These are phyloP conservation scores for Solanum aculeatissimum DNA, from an alignment of 305 asterid species.

Conservation along the genomic window DNA sequence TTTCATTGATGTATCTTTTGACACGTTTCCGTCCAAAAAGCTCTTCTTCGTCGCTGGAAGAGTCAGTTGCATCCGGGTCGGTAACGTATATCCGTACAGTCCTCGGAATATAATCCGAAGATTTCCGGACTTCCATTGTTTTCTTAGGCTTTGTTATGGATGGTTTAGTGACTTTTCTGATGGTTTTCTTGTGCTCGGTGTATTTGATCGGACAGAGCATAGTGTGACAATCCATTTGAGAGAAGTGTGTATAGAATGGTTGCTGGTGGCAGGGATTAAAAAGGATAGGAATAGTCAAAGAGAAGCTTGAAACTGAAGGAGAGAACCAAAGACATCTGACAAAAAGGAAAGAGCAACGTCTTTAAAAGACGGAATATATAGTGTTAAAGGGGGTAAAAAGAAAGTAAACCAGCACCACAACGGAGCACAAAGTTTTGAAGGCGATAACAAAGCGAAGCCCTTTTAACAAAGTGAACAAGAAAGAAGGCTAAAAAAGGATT, in stretches of 20 bases:
- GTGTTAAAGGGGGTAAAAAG: not conserved
- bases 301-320: conserved; percentile 19
- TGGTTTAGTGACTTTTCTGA: conserved; percentile 11
- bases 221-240: not conserved
- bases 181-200: conserved; percentile 13
- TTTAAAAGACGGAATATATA: conserved; percentile 26
- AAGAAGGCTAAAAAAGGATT: not conserved
- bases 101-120: conserved; percentile 2
- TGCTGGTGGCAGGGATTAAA: not conserved
- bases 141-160: conserved; percentile 5
- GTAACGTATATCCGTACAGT: conserved; percentile 25
- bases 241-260: not conserved
- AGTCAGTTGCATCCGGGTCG: conserved; percentile 32
- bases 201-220: conserved; percentile 20
- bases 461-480: not conserved
- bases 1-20: conserved; percentile 24
- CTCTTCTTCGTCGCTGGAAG: conserved; percentile 31
- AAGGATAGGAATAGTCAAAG: conserved; percentile 18
- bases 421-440: not conserved
- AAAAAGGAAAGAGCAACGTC: conserved; percentile 13
- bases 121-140: not conserved
- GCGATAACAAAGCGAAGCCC: not conserved
- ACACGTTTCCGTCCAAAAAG: conserved; percentile 21
- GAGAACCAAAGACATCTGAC: conserved; percentile 25
- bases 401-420: not conserved